phyloP scores from a whole-genome alignment of 2,329 filamentous ascomycete species.

The Emmonsiellopsis sp. region DNA sequence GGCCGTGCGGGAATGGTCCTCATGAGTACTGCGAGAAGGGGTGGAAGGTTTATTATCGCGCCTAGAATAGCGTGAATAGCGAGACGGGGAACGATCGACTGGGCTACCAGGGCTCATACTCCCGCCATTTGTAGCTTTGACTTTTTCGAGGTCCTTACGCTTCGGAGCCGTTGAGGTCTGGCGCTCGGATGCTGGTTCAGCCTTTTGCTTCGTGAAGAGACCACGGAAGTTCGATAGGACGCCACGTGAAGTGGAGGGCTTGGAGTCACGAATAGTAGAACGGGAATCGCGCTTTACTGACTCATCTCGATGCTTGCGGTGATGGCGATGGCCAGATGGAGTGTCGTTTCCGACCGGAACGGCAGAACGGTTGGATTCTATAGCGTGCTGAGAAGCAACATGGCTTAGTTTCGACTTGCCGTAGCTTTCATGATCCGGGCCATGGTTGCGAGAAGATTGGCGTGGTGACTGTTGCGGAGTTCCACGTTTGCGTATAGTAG shows the following conservation, averaged over 20 bases:
- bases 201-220: slow-evolving; percentile 12
- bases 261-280: neutral
- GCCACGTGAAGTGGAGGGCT: slow-evolving; percentile 6
- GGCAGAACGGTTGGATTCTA: neutral
- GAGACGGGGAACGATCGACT: neutral
- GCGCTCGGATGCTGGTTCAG: slow-evolving; percentile 1
- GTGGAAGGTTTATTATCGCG: neutral
- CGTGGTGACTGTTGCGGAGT: slow-evolving; percentile 6
- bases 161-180: neutral
- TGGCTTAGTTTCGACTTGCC: slow-evolving; percentile 6
- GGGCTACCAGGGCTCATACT: slow-evolving; percentile 1
- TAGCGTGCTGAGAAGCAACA: neutral
- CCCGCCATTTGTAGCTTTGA: neutral
- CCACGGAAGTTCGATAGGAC: slow-evolving; percentile 14
- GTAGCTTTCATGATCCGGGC: slow-evolving; percentile 3
- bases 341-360: neutral
- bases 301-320: neutral
- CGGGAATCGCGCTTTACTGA: neutral
- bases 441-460: neutral
- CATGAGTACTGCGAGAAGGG: neutral
- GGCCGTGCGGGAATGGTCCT: neutral
- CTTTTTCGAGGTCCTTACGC: slow-evolving; percentile 1
- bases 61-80: neutral
- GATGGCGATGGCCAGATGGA: too few species aligned
- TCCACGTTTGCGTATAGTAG: neutral